Base-by-base conservation (phyloP, 768 basidiomycete genomes). In the Agrocybe praecox region DNA sequence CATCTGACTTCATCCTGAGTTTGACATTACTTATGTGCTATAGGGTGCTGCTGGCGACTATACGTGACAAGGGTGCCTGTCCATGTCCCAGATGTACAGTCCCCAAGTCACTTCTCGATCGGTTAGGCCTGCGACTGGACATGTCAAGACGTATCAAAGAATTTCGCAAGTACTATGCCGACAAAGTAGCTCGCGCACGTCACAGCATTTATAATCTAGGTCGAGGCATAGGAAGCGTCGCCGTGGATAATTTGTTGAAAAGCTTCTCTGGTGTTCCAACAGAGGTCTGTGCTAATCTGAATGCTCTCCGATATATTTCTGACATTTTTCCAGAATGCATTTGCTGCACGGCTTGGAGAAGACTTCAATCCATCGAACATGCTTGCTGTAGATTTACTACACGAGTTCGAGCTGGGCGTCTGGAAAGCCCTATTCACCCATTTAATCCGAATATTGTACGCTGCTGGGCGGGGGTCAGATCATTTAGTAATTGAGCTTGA, bases 61-160 rank as follows among this genome's bases (percentile, higher is more conserved):
- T 81, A 2, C 67, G 72, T 6, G 71, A 76, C 48, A 69, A 73
- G 14, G 80, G 76, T 1, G 9, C 59, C 0, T 79, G 67, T 46
- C 74, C 72, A 0, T 78, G 76, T 46, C 74, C 74, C 9, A 63
- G 73, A 17, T 77, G 76, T 52, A 61, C 74, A 19, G 57, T 72
- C 6, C 46, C 58, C 0, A 36, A 68, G 0, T 58, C 80, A 5
- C 55, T 68, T 34, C 48, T 52, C 0, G 36, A 40, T 12, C 12
- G 36, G 5, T 12, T 40, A 6, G 36, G 36, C 5, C n/a, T 40
- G 3, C 36, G 36, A 12, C 36, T 4, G 4, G 36, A 40, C 12
- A 40, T 40, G 3, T 40, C 12, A 5, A 14, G 12, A 4, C 36
- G 36, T 12, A 40, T 40, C 5, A 6, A 46, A 79, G 17, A 78